Evolutionary conservation across 148 eudicot species (phyloP), one percentile per base, ranked within the genome.

Genomic region (Persicaria tinctoria): DNA sequence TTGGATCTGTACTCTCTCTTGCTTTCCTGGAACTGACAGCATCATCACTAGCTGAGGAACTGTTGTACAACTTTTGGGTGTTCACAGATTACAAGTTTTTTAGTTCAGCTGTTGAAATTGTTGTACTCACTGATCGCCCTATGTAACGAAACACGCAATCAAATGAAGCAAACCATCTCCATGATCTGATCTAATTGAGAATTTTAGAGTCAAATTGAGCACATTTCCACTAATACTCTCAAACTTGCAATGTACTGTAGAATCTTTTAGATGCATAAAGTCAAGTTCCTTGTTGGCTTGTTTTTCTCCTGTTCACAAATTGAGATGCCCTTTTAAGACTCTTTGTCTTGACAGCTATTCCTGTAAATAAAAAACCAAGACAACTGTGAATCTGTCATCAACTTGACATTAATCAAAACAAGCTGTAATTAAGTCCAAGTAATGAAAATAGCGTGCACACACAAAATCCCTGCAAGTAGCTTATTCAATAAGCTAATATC

Each of bases 281-380:
- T 32, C 17, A 1, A 64, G 8, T 38, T 27, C 10, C 46, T 10
- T 7, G 32, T 63, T 11, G 1, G n/a, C 6, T 32, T 32, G 6
- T 57, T 18, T 18, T 57, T 57, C 10, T 64, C 27, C 12, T 41
- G 69, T 64, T 64, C 46, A 64, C 70, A 38, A 32, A 64, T 38
- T 57, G 13, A 64, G 70, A 41, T 38, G 70, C 12, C 10, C 46
- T 64, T 63, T 64, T 5, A 23, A 64, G n/a, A 38, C 70, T 38
- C 70, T 64, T 64, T 46, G 41, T 46, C 20, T 55, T n/a, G 59
- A 55, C 59, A 60, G 41, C 66, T 60, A 60, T 20, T 66, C 4
- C 9, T 66, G 70, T 41, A 38, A 66, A 66, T 66, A 17, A 41
- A 66, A 66, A 66, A 47, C 5, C 5, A 13, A 44, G 48, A 66